Evolutionary conservation across 139 green algal species (phyloP).

Genomic region (Chlamydomonas schloesseri): DNA sequence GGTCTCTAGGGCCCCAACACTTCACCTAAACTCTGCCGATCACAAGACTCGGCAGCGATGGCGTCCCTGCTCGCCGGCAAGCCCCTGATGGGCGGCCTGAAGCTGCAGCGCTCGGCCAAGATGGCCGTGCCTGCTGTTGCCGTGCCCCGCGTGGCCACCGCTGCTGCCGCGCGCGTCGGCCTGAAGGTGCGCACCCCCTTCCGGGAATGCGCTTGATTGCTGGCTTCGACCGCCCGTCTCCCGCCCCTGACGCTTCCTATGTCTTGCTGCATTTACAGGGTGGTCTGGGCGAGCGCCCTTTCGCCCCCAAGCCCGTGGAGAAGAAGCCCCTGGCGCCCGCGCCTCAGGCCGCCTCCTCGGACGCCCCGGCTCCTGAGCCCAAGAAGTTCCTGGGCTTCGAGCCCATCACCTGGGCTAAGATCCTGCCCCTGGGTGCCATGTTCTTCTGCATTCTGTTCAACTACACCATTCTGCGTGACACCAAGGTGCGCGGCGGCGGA

Average conservation of each 20-base stretch:
- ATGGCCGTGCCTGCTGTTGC: slow-evolving; percentile 28
- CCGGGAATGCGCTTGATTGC: neutral
- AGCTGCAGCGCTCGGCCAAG: slow-evolving; percentile 15
- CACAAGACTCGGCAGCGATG: neutral
- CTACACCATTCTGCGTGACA: slow-evolving; percentile 99
- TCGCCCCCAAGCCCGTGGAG: slow-evolving; percentile 41
- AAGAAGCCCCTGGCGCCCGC: slow-evolving; percentile 44
- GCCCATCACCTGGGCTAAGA: slow-evolving; percentile 87
- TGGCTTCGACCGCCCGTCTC: neutral
- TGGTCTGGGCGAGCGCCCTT: slow-evolving; percentile 20
- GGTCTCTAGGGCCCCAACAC: neutral
- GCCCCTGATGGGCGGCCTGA: slow-evolving; percentile 39
- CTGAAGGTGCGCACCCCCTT: slow-evolving; percentile 15
- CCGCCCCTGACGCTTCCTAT: neutral
- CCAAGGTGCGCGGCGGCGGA: slow-evolving; percentile 79
- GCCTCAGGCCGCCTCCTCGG: slow-evolving; percentile 34
- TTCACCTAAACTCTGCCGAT: neutral
- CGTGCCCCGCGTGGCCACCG: neutral
- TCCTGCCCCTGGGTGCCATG: slow-evolving; percentile 94
- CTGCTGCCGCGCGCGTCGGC: neutral
- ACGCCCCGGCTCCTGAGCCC: slow-evolving; percentile 38
- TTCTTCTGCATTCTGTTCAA: slow-evolving; percentile 99
- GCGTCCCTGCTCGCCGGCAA: slow-evolving; percentile 2
- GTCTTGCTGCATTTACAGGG: neutral
- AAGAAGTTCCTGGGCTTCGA: slow-evolving; percentile 74